Base-by-base conservation (phyloP, 2,329 filamentous ascomycete species). In the Cladosporium sp. region DNA sequence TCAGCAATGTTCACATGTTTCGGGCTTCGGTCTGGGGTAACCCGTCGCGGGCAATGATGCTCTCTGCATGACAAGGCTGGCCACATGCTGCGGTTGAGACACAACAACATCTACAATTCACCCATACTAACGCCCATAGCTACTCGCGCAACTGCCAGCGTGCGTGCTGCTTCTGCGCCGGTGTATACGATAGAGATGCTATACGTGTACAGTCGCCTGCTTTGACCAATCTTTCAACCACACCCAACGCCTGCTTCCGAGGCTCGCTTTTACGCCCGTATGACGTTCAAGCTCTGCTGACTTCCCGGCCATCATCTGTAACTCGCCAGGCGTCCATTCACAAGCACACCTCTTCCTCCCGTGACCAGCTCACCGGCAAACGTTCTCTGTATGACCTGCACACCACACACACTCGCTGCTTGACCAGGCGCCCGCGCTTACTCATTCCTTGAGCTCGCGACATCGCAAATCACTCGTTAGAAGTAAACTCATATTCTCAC, bases 221-320 rank as follows among this genome's bases (percentile, higher is more conserved):
- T 35, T 34, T 34, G 19, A 34, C 17, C 44, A n/a, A 3, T 5
- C 45, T 17, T 35, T 35, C 47, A 35, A 10, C 15, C 35, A 39
- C 36, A 15, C 34, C 35, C 49, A 15, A 5, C 36, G 25, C 25
- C 49, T 10, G 6, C 45, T 48, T 19, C 49, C 50, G 15, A 35
- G 40, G 35, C 15, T 17, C 20, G 40, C 19, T 37, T 42, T 55
- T 55, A 44, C 52, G 52, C 19, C 15, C 52, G 52, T 55, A 55
- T 55, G 52, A 55, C 52, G 52, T 55, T 47, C 51, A 25, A 45
- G 24, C 39, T 55, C 52, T 47, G 40, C 52, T 55, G 40, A 55
- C 40, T 44, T 35, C 45, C 28, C 15, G 28, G 20, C 49, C 19
- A 39, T 22, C 35, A 40, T 39, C 49, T 35, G 34, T 52, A 6